Base-by-base conservation (phyloP, 257 asterid species). In the Voacanga thouarsii region DNA sequence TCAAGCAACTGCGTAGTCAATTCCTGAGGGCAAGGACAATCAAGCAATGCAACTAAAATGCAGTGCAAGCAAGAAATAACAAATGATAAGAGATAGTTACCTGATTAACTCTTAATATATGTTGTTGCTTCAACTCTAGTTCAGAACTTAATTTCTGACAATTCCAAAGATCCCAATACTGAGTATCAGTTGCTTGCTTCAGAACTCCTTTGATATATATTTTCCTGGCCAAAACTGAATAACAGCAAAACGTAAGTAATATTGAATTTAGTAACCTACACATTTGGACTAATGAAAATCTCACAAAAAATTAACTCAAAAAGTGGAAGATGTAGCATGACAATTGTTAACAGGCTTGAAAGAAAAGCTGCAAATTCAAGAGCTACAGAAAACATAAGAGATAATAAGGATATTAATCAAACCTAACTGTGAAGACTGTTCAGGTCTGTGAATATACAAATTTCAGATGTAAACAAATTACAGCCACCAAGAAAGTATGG, bases 131-230 rank as follows among this genome's bases (percentile, higher is more conserved):
- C 87, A 89, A 77, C 80, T 96, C 97, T 80, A 96, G 83, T 84
- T 93, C 98, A 80, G 94, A 85, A 86, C 91, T 87, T 87, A 96
- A 84, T 70, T 92, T 93, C 81, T 96, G 96, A 77, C 93, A 90
- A 85, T 89, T 89, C 97, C 97, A 96, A 61, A 96, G 94, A 77
- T 91, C 97, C 92, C 92, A 90, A 83, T 96, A 96, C 81, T 83
- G 85, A 83, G 77, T 84, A 86, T 95, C 99, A 76, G 89, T 82
- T 82, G 96, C 91, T 89, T 96, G 98, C 90, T 84, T 91, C 80
- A 96, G 87, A 81, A 93, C 84, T 72, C 97, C 96, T 86, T 89
- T 92, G 89, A 92, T 79, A 83, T 92, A 88, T 80, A 79, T 82
- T 92, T 93, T 91, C 90, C 94, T 96, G 6, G 89, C 94, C 84